Base-by-base conservation (phyloP, 1,139 yeast species). In the Oligophagozyma castellii region DNA sequence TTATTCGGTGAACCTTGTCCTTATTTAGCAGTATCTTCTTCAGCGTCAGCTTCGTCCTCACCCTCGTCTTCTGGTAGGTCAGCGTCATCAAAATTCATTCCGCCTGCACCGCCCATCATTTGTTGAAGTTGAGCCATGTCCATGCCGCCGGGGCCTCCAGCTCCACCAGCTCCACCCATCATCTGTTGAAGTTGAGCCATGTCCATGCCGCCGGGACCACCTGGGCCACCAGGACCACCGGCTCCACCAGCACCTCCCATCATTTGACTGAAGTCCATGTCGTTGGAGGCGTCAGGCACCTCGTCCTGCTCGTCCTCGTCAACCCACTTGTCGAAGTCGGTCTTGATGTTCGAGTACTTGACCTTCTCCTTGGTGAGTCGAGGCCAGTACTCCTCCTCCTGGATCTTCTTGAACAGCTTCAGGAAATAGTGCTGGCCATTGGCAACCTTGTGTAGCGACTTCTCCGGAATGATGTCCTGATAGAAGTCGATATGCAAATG, bases 261-360 rank as follows among this genome's bases (percentile, higher is more conserved):
- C 30, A 31, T 28, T 25, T 29, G 32, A 24, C 50, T 48, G 22
- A 44, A 36, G 15, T 59, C 65, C 20, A 55, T 58, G 36, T 49
- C 47, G 29, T 56, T 51, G n/a, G 44, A 52, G 29, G 37, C 36
- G 5, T 47, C 56, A 27, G 58, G 59, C 23, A 52, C 55, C 42
- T 69, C 81, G 26, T 79, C 83, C 57, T 81, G 94, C 57, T 83
- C 94, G 48, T 84, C 95, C 61, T 83, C 93, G 52, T 83, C 94
- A 26, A 78, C 92, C 98, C 98, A 89, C 57, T 76, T 80, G 61
- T 86, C 95, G 50, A 89, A 89, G 53, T 89, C 98, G 11, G 98
- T 89, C 63, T 81, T 79, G 53, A 89, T 71, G 56, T 70, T 81
- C 43, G 70, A 77, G 40, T 63, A 67, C 51, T 68, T 78, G 44